A percentile compares a stretch with the other conserved stretches of the same genome.
phyloP scores from a whole-genome alignment of 177 flowering plant genomes.

The Vitis hybrid region DNA sequence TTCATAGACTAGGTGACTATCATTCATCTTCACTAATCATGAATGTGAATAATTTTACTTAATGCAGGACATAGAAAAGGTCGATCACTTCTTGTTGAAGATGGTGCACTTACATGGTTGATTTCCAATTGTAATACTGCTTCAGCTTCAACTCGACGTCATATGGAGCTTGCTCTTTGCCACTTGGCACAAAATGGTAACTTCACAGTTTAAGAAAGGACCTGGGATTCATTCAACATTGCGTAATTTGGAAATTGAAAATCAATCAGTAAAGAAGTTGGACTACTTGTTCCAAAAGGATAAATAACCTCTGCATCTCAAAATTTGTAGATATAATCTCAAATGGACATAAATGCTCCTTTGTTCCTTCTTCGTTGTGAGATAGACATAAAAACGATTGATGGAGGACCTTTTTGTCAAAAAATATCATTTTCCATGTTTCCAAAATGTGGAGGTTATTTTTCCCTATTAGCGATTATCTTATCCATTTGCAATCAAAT shows the following conservation, averaged over 20 bases:
- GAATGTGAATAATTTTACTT: conserved; percentile 4
- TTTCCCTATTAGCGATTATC: no score
- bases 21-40: neutral
- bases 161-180: conserved; percentile 88
- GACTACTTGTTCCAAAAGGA: no score
- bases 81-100: conserved; percentile 72
- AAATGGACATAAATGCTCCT: no score
- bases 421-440: no score
- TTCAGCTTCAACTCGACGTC: conserved; percentile 68
- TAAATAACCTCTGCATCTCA: no score
- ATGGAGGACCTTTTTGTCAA: no score
- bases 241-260: neutral
- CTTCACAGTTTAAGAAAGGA: neutral
- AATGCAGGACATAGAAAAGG: conserved; percentile 66
- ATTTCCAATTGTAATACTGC: conserved; percentile 45
- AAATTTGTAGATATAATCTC: no score
- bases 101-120: conserved; percentile 76
- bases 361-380: no score
- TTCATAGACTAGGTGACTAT: neutral
- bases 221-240: neutral
- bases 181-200: conserved; percentile 93
- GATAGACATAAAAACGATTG: no score
- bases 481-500: no score
- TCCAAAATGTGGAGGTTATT: no score
- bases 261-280: neutral